phyloP scores from a whole-genome alignment of 2,329 filamentous ascomycete genomes.

The Colletotrichum phormii region DNA sequence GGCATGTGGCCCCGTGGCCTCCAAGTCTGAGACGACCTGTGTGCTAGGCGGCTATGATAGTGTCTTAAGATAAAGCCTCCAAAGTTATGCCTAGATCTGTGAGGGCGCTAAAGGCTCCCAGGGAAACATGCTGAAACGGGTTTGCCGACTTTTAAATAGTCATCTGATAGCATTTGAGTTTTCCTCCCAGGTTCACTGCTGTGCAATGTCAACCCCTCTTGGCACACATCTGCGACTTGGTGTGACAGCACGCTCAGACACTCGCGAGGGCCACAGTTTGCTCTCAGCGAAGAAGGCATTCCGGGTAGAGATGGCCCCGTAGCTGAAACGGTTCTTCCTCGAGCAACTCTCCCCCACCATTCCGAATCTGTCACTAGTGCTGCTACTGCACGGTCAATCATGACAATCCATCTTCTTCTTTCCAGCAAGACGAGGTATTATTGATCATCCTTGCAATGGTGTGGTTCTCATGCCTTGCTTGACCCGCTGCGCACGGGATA shows the following conservation, averaged over 20 bases:
- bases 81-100: neutral
- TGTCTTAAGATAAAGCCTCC: accelerated
- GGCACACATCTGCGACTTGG: conserved; percentile 33
- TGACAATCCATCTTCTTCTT: neutral
- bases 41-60: neutral
- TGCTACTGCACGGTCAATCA: neutral
- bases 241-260: conserved; percentile 27
- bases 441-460: neutral
- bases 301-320: conserved; percentile 2
- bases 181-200: conserved; percentile 12
- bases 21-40: conserved; percentile 15
- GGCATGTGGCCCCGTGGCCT: conserved; percentile 10
- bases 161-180: conserved; percentile 20
- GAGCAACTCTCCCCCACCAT: conserved; percentile 3
- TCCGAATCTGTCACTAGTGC: conserved; percentile 4
- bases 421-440: neutral
- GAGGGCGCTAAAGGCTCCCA: neutral
- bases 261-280: neutral
- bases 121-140: conserved; percentile 22
- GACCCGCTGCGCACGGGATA: neutral
- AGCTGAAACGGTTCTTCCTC: conserved; percentile 21
- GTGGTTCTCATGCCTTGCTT: neutral
- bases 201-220: conserved; percentile 17
- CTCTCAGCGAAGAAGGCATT: neutral
- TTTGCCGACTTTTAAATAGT: conserved; percentile 22